Percentiles rank a stretch among this genome's conserved stretches.
phyloP scores from a whole-genome alignment of 441 rosid species.

The Aleurites moluccanus region DNA sequence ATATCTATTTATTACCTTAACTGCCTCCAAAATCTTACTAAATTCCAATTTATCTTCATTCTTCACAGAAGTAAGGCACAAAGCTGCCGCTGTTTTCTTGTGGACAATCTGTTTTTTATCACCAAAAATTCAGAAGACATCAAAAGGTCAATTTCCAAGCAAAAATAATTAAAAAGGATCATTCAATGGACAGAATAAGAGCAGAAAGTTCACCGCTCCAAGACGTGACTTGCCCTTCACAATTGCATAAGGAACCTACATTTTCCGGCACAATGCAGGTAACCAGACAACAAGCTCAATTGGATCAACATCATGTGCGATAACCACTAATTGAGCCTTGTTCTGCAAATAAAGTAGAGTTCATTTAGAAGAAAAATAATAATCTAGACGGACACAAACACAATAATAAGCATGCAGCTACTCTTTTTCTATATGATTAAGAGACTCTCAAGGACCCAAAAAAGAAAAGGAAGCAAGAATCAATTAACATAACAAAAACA shows the following conservation, averaged over 20 bases:
- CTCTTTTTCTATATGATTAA: no score
- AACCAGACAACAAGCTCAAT: constrained; percentile 94
- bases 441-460: no score
- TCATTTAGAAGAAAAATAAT: neutral
- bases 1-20: constrained; percentile 44
- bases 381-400: neutral
- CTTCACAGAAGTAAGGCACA: constrained; percentile 83
- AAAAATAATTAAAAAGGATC: neutral
- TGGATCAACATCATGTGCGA: constrained; percentile 97
- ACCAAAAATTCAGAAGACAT: neutral
- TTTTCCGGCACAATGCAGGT: constrained; percentile 86
- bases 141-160: neutral
- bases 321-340: constrained; percentile 88
- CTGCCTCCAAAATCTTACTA: constrained; percentile 78
- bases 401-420: no score
- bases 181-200: neutral
- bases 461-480: no score
- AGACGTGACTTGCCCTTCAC: constrained; percentile 91
- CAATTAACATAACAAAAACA: no score
- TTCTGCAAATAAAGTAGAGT: constrained; percentile 39
- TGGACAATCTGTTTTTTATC: constrained; percentile 61
- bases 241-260: constrained; percentile 95
- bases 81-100: constrained; percentile 76
- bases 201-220: constrained; percentile 55
- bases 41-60: constrained; percentile 84